phyloP scores from a whole-genome alignment of 805 yeast species.

The Saccharomyces mikatae region DNA sequence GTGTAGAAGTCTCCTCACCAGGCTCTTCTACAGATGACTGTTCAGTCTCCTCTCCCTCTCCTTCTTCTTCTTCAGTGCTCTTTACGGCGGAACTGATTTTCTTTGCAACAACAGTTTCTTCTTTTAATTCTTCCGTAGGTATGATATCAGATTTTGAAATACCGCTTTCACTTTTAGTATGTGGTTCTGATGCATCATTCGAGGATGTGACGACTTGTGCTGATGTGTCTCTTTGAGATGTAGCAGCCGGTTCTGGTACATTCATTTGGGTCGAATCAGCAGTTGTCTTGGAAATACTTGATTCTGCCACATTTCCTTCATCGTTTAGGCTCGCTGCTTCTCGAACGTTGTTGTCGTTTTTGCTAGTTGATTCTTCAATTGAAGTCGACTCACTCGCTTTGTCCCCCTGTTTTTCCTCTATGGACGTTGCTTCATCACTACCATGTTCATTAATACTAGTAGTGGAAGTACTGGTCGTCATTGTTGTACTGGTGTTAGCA shows the following conservation, averaged over 20 bases:
- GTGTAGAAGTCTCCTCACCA: neutral
- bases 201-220: neutral
- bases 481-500: neutral
- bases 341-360: neutral
- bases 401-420: neutral
- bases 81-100: neutral
- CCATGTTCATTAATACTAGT: neutral
- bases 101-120: neutral
- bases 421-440: neutral
- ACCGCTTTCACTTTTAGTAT: neutral
- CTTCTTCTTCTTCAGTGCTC: neutral
- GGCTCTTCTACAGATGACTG: neutral
- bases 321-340: constrained; percentile 1
- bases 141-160: neutral
- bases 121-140: neutral
- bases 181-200: neutral
- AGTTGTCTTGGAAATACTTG: neutral
- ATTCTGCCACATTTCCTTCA: neutral
- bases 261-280: neutral
- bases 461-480: neutral
- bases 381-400: constrained; percentile 1
- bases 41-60: neutral
- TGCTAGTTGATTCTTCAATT: neutral
- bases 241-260: neutral
- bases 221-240: neutral